Conservation (phyloP, 495 filamentous ascomycete species). For the Neurospora terricola region DNA sequence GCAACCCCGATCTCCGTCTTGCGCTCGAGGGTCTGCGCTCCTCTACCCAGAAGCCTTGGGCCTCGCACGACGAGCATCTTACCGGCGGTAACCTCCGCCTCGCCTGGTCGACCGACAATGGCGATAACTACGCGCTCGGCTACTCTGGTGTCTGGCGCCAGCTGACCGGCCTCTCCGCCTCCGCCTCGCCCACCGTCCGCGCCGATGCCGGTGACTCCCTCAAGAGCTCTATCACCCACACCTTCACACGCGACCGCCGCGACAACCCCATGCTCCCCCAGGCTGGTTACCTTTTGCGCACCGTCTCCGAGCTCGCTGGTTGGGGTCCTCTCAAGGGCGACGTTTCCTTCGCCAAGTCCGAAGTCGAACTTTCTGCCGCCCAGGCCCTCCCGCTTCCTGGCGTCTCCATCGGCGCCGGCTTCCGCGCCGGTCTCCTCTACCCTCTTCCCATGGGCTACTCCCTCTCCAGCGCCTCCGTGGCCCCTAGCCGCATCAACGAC, state of each 20-base stretch:
- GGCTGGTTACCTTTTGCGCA: constrained; percentile 66
- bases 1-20: constrained; percentile 68
- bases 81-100: constrained; percentile 70
- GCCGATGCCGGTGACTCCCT: constrained; percentile 82
- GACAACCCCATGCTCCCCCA: constrained; percentile 77
- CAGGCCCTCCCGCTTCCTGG: constrained; percentile 66
- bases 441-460: constrained; percentile 48
- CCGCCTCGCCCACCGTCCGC: constrained; percentile 70
- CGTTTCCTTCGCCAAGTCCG: constrained; percentile 80
- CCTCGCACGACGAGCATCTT: constrained; percentile 85
- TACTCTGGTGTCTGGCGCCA: constrained; percentile 84
- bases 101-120: constrained; percentile 52
- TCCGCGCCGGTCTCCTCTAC: constrained; percentile 48
- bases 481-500: constrained; percentile 75
- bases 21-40: constrained; percentile 70
- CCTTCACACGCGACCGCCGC: constrained; percentile 66
- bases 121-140: constrained; percentile 60
- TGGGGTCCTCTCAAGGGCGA: constrained; percentile 78
- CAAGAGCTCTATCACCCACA: constrained; percentile 77
- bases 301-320: constrained; percentile 73
- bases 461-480: constrained; percentile 37
- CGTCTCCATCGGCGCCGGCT: constrained; percentile 42
- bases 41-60: constrained; percentile 77
- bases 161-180: constrained; percentile 61
- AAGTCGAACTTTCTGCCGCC: constrained; percentile 69